Base-by-base conservation (phyloP, 2,329 filamentous ascomycete genomes). In the Aureobasidium zeae region DNA sequence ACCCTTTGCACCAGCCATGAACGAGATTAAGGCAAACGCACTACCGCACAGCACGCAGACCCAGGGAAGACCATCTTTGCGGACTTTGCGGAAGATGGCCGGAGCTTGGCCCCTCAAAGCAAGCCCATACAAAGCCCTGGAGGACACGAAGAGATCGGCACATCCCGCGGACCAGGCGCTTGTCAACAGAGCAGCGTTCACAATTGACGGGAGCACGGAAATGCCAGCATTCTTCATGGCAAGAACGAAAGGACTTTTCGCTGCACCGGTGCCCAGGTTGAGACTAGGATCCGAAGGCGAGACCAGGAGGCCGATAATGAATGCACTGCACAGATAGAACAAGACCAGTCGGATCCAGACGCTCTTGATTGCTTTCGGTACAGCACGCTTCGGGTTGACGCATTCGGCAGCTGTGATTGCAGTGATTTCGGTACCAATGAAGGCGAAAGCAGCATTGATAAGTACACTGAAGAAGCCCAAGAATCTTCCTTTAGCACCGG, bases 161-260 rank as follows among this genome's bases (percentile, higher is more conserved):
- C 85, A 86, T 0, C 73, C 76, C 0, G 81, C 71, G 0, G 79
- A 85, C 66, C 75, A 81, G 0, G 78, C 81, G 1, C 77, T 81
- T 0, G 78, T 83, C 50, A 86, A 71, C 50, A 87, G 77, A 17
- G 86, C 68, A 25, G 81, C 81, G 57, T 88, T 88, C 61, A 87
- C 77, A 39, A 87, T 72, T 7, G 75, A 76, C 0, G 81, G 78
- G 2, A 86, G 71, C 7, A 73, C 77, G 4, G 66, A 68, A 37
- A 86, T 77, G 1, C 78, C 76, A 2, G 81, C 81, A 21, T 74
- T 73, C 5, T 72, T 69, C 17, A 79, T 76, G 12, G 81, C 82
- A 49, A 86, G 83, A 45, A 86, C 81, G 52, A 79, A 83, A 9
- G 79, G 80, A 36, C 57, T 24, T 20, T 31, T 32, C 11, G 29